Evolutionary conservation across 306 rosid genomes (phyloP).

Genomic region (Acmispon strigosus): DNA sequence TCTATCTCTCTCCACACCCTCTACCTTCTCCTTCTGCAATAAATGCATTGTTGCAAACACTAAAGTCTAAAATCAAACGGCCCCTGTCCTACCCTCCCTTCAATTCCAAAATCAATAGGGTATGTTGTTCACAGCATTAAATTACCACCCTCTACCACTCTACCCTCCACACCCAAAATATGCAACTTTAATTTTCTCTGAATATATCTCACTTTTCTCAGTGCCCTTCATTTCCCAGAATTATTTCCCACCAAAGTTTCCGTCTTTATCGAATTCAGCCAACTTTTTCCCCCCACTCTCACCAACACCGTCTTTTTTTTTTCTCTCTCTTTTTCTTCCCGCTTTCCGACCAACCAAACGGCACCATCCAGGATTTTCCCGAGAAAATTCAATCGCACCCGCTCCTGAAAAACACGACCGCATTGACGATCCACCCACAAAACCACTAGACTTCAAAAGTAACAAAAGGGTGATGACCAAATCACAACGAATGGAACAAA

Average conservation of each 20-base stretch:
- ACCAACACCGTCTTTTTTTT: not conserved
- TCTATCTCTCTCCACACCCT: not conserved
- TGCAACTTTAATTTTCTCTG: not conserved
- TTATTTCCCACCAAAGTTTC: not conserved
- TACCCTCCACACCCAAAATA: slow-evolving; percentile 18
- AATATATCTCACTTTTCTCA: not conserved
- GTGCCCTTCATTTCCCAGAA: not conserved
- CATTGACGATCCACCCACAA: slow-evolving; percentile 14
- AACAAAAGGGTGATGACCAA: not conserved
- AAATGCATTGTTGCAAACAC: slow-evolving; percentile 9
- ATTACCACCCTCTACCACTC: not conserved
- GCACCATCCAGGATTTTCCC: not conserved
- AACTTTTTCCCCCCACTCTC: not conserved
- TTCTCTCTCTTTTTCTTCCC: not conserved
- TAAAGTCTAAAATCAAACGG: slow-evolving; percentile 10
- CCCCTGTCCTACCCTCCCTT: slow-evolving; percentile 11
- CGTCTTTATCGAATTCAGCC: not conserved
- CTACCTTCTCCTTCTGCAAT: slow-evolving; percentile 25
- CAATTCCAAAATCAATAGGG: slow-evolving; percentile 19
- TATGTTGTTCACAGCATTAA: slow-evolving; percentile 14
- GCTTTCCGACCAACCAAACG: slow-evolving; percentile 8
- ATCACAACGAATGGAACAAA: not conserved
- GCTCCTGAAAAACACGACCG: not conserved
- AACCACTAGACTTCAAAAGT: not conserved
- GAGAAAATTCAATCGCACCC: not conserved